Conservation (phyloP, 176 grass and related monocot genomes). For the Secale cereale region DNA sequence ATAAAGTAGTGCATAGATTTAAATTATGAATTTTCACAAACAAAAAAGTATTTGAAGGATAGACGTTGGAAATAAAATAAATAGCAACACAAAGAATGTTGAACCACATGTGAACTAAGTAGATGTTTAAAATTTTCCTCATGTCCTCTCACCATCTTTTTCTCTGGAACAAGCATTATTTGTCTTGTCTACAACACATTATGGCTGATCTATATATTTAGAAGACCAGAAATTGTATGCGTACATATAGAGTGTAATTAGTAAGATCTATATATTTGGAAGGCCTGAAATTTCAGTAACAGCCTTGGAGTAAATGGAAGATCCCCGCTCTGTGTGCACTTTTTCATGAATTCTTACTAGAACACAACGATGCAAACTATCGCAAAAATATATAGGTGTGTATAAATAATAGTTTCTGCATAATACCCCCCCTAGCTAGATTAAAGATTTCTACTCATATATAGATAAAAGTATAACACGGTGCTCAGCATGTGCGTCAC, state of each 20-base stretch:
- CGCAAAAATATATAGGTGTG: too few relatives aligned
- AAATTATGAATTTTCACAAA: not conserved
- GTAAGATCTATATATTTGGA: not conserved
- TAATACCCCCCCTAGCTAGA: not conserved
- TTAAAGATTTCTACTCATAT: not conserved
- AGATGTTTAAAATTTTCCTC: not conserved
- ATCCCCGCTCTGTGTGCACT: not conserved
- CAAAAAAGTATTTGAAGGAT: not conserved
- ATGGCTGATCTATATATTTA: not conserved
- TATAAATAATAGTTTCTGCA: not conserved
- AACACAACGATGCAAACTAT: not conserved
- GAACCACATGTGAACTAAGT: not conserved
- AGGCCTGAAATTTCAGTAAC: not conserved
- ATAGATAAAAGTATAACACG: not conserved
- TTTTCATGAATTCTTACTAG: not conserved
- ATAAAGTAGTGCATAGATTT: not conserved
- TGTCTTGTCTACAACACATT: not conserved
- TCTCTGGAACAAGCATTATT: not conserved
- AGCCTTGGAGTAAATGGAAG: not conserved
- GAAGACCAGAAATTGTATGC: not conserved
- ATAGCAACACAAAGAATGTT: not conserved
- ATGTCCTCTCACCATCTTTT: not conserved
- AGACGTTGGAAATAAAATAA: not conserved
- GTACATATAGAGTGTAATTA: not conserved
- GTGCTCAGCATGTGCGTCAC: too few relatives aligned